These are phyloP conservation scores for Pseudomassariella vexata DNA, from an alignment of 2,329 filamentous ascomycete species.

Conservation along the genomic window DNA sequence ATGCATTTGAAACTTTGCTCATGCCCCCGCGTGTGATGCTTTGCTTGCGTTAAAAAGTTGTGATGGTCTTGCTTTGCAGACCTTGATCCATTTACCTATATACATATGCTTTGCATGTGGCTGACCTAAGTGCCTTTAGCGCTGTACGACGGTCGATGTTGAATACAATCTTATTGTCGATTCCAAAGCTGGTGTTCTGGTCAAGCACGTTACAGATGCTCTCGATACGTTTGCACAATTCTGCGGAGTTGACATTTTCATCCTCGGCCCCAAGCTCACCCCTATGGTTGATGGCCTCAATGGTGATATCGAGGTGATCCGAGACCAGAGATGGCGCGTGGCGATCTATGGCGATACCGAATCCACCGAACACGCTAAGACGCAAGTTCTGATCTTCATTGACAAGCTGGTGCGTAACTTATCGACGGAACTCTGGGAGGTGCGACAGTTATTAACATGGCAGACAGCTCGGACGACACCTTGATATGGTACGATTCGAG, in stretches of 20 bases:
- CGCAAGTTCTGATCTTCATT: slow-evolving; percentile 91
- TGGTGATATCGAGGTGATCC: slow-evolving; percentile 74
- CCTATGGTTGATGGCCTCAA: slow-evolving; percentile 70
- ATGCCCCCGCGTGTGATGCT: slow-evolving; percentile 5
- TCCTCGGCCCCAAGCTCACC: slow-evolving; percentile 83
- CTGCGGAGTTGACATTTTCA: slow-evolving; percentile 93
- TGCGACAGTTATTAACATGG: too few relatives aligned
- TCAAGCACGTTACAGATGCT: slow-evolving; percentile 72
- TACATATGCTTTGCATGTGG: too few relatives aligned
- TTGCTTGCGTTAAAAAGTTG: slow-evolving; percentile 10
- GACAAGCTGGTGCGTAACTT: slow-evolving; percentile 70
- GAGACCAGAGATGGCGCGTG: slow-evolving; percentile 85
- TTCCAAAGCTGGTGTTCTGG: slow-evolving; percentile 57
- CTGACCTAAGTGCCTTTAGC: slow-evolving; percentile 47
- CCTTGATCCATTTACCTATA: too few relatives aligned
- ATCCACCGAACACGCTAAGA: slow-evolving; percentile 95
- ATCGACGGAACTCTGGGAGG: too few relatives aligned
- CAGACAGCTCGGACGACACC: slow-evolving; percentile 21
- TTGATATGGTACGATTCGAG: slow-evolving; percentile 24
- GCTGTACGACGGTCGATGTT: slow-evolving; percentile 88
- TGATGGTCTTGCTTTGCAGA: too few relatives aligned
- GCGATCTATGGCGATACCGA: slow-evolving; percentile 94
- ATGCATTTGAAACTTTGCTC: slow-evolving; percentile 35
- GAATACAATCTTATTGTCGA: slow-evolving; percentile 88
- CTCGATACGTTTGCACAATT: slow-evolving; percentile 81